Evolutionary conservation across 331 rosid species (phyloP).

Genomic region (Malus hybrid): DNA sequence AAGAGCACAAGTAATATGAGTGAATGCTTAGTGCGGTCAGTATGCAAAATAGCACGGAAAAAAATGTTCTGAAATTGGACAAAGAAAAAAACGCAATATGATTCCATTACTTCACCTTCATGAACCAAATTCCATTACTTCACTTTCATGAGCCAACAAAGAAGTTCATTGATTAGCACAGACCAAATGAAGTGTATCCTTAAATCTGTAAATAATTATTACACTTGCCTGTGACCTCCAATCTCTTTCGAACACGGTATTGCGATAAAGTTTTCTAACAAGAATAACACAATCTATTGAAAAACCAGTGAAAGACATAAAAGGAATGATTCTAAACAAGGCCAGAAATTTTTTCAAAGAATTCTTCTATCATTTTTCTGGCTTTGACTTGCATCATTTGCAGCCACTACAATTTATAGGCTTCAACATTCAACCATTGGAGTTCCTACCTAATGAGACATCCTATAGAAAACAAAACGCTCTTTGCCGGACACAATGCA

Average conservation of each 20-base stretch:
- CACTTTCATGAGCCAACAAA: neutral
- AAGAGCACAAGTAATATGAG: neutral
- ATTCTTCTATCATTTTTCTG: neutral
- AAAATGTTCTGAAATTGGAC: neutral
- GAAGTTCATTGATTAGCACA: neutral
- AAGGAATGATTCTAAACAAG: neutral
- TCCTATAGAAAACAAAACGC: neutral
- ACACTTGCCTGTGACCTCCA: neutral
- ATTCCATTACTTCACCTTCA: neutral
- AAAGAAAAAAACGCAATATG: neutral
- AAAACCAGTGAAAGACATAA: neutral
- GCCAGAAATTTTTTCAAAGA: neutral
- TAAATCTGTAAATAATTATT: neutral
- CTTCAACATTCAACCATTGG: neutral
- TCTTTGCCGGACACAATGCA: neutral
- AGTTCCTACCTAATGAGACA: neutral
- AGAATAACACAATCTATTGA: neutral
- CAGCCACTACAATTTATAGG: neutral
- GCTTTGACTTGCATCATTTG: neutral
- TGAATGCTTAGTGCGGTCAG: neutral
- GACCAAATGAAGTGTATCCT: neutral
- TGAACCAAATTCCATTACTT: no score
- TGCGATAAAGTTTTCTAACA: neutral
- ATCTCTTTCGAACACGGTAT: neutral
- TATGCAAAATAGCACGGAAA: neutral